Percentiles rank a stretch among this genome's conserved stretches.
Conservation (phyloP, 345 rosid species). For the Acer yangbiense region DNA sequence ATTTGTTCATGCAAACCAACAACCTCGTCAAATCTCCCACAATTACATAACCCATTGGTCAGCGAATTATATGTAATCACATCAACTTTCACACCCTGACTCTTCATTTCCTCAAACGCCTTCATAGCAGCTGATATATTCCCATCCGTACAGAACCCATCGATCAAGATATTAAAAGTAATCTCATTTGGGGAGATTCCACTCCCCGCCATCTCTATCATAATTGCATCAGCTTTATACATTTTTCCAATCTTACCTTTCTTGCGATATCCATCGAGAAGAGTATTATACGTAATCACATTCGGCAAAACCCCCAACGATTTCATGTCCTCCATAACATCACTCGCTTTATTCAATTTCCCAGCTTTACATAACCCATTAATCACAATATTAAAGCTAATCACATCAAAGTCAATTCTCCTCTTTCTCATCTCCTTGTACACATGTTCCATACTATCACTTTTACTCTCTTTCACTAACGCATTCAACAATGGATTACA, state of each 20-base stretch:
- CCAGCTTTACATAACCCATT: slow-evolving; percentile 72
- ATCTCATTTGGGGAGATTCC: slow-evolving; percentile 49
- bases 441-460: slow-evolving; percentile 56
- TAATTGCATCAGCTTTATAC: slow-evolving; percentile 70
- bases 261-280: slow-evolving; percentile 73
- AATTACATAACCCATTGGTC: slow-evolving; percentile 57
- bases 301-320: slow-evolving; percentile 50
- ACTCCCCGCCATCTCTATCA: slow-evolving; percentile 68
- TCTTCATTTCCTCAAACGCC: slow-evolving; percentile 68
- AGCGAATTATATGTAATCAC: slow-evolving; percentile 65
- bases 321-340: slow-evolving; percentile 72
- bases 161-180: slow-evolving; percentile 75
- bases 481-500: slow-evolving; percentile 79
- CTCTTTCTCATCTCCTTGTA: slow-evolving; percentile 70
- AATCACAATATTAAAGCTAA: slow-evolving; percentile 60
- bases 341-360: slow-evolving; percentile 67
- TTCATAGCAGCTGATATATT: slow-evolving; percentile 52
- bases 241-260: slow-evolving; percentile 64
- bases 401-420: slow-evolving; percentile 44
- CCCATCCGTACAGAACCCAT: slow-evolving; percentile 81
- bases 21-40: slow-evolving; percentile 61
- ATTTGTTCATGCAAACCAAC: slow-evolving; percentile 50
- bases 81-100: slow-evolving; percentile 55
- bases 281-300: slow-evolving; percentile 65
- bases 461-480: slow-evolving; percentile 51